Base-by-base conservation (phyloP, 805 yeast species). In the Teunomyces pallodes region DNA sequence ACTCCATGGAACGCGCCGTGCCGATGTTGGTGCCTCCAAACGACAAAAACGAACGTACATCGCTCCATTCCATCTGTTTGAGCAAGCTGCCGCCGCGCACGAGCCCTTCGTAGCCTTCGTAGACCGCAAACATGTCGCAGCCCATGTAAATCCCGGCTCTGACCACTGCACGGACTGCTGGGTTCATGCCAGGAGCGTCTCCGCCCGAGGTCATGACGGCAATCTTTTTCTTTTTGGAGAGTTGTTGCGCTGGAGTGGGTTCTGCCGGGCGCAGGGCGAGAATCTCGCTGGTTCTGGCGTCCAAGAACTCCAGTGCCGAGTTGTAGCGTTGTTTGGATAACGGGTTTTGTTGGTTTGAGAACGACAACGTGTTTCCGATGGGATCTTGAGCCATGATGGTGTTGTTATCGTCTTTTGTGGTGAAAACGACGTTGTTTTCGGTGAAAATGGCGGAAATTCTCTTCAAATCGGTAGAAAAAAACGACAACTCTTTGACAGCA, bases 141-240 rank as follows among this genome's bases (percentile, higher is more conserved):
- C 83, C 86, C 46, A 72, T 73, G 65, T 69, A 77, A 50, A 85
- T 79, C n/a, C 85, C 82, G 0, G 89, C 77, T 49, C 91, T 69
- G 4, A 85, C 83, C 41, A 85, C 86, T 3, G 90, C 88, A 52
- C 90, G 69, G 20, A 85, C 90, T 31, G 82, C 83, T 3, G 90
- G 84, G 61, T 84, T 83, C 91, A 85, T 85, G 54, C 91, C 91
- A 7, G 87, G 91, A 27, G 90, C 84, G 60, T 85, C 91, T 57
- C 91, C 91, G 50, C 91, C 91, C 0, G 89, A 83, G 0, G 90
- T 85, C 89, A 85, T 84, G 12, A 85, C 87, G 1, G 84, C 91
- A 50, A 85, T 82, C 54, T 65, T 83, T 74, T 66, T 77, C 69
- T 60, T 64, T 54, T 52, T 31, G 20, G 38, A 38, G 17, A 26